Percentiles rank a stretch among this genome's conserved stretches.
Evolutionary conservation across 306 rosid species (phyloP).

Genomic region (Hylodesmum podocarpum): DNA sequence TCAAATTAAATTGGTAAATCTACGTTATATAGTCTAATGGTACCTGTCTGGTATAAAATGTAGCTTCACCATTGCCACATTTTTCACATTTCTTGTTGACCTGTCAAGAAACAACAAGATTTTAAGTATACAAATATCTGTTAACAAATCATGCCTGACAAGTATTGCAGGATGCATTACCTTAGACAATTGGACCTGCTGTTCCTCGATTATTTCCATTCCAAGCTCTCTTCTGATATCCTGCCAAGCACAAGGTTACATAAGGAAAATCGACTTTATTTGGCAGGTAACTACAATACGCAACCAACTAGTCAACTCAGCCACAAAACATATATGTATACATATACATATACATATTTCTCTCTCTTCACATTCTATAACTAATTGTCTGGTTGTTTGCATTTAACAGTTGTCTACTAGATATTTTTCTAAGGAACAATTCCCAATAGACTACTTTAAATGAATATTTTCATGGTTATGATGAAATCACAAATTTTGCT

Average conservation of each 20-base stretch:
- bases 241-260: conserved; percentile 31
- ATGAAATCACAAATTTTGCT: background rate
- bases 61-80: conserved; percentile 77
- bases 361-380: too few species aligned
- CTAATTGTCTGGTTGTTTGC: too few species aligned
- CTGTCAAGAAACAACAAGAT: conserved; percentile 36
- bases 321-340: too few species aligned
- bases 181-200: conserved; percentile 36
- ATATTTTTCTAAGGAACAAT: too few species aligned
- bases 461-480: background rate
- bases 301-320: too few species aligned
- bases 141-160: background rate
- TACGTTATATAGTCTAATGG: background rate
- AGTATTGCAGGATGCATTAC: conserved; percentile 30
- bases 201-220: conserved; percentile 36
- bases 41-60: conserved; percentile 48
- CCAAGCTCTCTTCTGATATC: conserved; percentile 53
- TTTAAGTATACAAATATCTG: background rate
- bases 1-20: conserved; percentile 1
- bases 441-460: background rate
- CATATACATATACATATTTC: too few species aligned
- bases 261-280: too few species aligned
- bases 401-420: too few species aligned
- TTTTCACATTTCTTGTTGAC: conserved; percentile 73
- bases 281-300: too few species aligned